Conservation (phyloP, 164 flowering plant genomes). For the Vitis labrusca region DNA sequence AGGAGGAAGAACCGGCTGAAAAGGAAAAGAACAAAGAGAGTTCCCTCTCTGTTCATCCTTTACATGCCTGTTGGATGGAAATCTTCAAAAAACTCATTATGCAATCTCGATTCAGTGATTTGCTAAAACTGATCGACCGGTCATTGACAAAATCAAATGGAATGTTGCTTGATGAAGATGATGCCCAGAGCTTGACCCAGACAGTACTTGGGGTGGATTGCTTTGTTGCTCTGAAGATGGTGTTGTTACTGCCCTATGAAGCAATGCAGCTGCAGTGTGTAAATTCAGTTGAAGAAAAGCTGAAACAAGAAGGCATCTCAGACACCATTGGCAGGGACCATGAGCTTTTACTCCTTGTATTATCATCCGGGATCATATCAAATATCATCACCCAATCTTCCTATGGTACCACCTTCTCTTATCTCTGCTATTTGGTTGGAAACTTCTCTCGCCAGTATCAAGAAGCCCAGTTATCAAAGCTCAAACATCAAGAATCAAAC, state of each 20-base stretch:
- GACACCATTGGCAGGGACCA: constrained; percentile 37
- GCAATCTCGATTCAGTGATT: constrained; percentile 35
- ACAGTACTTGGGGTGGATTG: constrained; percentile 43
- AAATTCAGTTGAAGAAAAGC: constrained; percentile 57
- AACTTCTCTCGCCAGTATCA: constrained; percentile 53
- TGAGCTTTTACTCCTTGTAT: constrained; percentile 55
- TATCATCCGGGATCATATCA: constrained; percentile 62
- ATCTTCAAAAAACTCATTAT: constrained; percentile 46
- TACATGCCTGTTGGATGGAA: constrained; percentile 80
- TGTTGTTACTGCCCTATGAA: constrained; percentile 67
- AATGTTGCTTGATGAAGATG: constrained; percentile 53
- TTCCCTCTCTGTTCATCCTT: constrained; percentile 53
- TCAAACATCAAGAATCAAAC: constrained; percentile 11
- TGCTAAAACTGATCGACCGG: constrained; percentile 57
- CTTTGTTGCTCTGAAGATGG: constrained; percentile 62
- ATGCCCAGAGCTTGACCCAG: constrained; percentile 44
- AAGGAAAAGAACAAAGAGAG: constrained; percentile 31
- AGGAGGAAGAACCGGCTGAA: constrained; percentile 51
- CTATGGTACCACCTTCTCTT: constrained; percentile 58
- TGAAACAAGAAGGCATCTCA: constrained; percentile 52
- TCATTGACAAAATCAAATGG: constrained; percentile 35
- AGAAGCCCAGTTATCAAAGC: constrained; percentile 40
- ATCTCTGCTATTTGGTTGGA: constrained; percentile 66
- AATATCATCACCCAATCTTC: constrained; percentile 40
- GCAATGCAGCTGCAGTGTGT: constrained; percentile 54